Evolutionary conservation across 352 stramenopile genomes (phyloP).

Genomic region (Globisporangium paddicum): DNA sequence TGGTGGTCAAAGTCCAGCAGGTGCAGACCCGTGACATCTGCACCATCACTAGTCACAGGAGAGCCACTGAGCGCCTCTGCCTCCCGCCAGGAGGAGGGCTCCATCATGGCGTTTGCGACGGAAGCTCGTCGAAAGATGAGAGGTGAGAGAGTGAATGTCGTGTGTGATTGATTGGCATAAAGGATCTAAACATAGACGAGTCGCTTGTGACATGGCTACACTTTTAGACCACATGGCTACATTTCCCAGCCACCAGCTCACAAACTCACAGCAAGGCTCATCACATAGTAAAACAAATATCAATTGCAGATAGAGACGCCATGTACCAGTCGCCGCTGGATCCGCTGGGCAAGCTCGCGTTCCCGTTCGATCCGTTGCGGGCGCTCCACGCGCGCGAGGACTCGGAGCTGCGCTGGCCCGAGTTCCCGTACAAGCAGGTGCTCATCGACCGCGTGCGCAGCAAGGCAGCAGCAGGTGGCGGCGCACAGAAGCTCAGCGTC

Average conservation of each 20-base stretch:
- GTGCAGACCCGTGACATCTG: neutral
- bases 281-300: too few species aligned
- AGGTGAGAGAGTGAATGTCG: neutral
- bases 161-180: neutral
- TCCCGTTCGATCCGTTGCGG: slow-evolving; percentile 54
- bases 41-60: neutral
- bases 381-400: slow-evolving; percentile 38
- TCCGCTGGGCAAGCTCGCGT: slow-evolving; percentile 28
- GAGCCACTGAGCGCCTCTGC: neutral
- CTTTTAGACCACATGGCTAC: neutral
- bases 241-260: too few species aligned
- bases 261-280: too few species aligned
- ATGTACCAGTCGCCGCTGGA: slow-evolving; percentile 55
- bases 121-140: too few species aligned
- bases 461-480: slow-evolving; percentile 22
- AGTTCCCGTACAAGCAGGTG: slow-evolving; percentile 72
- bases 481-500: slow-evolving; percentile 17
- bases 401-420: slow-evolving; percentile 44
- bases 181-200: slow-evolving; percentile 5
- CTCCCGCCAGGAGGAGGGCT: neutral
- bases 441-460: slow-evolving; percentile 42
- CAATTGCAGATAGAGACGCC: neutral
- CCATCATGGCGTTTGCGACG: neutral
- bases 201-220: slow-evolving; percentile 3
- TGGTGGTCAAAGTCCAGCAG: slow-evolving; percentile 4